Evolutionary conservation across 2,329 filamentous ascomycete genomes (phyloP), one percentile per base, ranked within the genome.

Genomic region (Pseudogymnoascus sp.): DNA sequence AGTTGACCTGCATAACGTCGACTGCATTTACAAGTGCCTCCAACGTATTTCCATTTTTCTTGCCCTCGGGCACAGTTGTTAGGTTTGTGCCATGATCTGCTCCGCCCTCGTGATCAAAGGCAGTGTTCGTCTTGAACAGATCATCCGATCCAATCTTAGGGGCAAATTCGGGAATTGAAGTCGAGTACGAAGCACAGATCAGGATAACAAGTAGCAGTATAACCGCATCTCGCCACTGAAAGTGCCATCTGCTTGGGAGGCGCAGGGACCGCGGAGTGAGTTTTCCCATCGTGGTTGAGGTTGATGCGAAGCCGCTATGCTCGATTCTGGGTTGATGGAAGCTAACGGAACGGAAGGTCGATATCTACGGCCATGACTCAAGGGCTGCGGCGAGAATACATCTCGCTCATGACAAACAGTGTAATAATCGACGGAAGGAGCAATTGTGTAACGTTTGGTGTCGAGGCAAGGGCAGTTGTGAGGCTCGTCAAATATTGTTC

Each of bases 1-100:
- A 96, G 27, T 81, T 77, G 60, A 83, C 79, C 73, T 97, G 92
- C 80, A 97, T 85, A 5, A 87, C 84, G 52, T 85, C 80, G 65
- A 97, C 79, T 5, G 90, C 88, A 59, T 81, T 74, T 55, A 89
- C 62, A 37, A 73, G 60, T 33, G 65, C 64, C 13, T 65, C 64
- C 25, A 71, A 60, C 4, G 64, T 66, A 31, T 61, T 45, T 15
- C 13, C 13, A 3, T 48, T 21, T 35, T 33, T 25, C 5, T 60
- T 40, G 31, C 63, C 59, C 65, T 42, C 15, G 59, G 60, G 25
- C 65, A 64, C 18, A 58, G 33, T 48, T 65, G 45, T 15, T 15
- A 52, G 1, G 7, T 29, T 52, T 5, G 4, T 6, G 2, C 13
- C 45, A 15, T 52, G 25, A 10, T 52, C 13, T 52, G 25, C 45